Percentiles rank a stretch among this genome's conserved stretches.
Conservation (phyloP, 176 grass and related monocot species). For the Pharus latifolius region DNA sequence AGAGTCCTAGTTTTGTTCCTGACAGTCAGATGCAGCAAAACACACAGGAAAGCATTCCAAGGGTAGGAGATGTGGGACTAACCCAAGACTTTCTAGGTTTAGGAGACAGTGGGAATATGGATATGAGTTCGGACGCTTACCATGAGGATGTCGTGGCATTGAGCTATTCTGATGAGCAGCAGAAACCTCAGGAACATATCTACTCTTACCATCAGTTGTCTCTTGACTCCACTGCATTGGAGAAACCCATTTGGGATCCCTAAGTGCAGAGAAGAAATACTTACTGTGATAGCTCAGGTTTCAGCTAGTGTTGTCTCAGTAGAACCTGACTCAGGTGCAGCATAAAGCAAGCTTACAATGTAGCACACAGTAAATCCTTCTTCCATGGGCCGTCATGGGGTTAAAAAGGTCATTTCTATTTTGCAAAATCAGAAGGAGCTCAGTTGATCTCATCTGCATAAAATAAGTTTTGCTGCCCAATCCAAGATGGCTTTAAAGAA, state of each 20-base stretch:
- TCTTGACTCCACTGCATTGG: constrained; percentile 23
- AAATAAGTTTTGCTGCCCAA: too few species aligned
- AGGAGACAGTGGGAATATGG: constrained; percentile 26
- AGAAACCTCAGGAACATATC: constrained; percentile 30
- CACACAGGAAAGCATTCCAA: constrained; percentile 24
- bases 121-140: constrained; percentile 33
- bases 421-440: background rate
- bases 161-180: constrained; percentile 45
- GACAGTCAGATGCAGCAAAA: constrained; percentile 20
- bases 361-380: background rate
- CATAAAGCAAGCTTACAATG: constrained; percentile 11
- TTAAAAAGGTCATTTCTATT: background rate
- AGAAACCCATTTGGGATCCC: constrained; percentile 47
- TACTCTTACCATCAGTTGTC: constrained; percentile 48
- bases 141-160: constrained; percentile 17
- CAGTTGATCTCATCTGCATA: background rate
- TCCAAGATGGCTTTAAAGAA: background rate
- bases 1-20: constrained; percentile 9
- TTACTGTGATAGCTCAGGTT: constrained; percentile 19
- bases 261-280: constrained; percentile 4
- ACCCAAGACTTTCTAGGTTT: constrained; percentile 53
- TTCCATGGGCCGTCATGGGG: background rate
- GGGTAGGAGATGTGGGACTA: constrained; percentile 30
- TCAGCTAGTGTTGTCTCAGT: background rate
- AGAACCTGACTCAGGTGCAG: background rate